Evolutionary conservation across 352 stramenopile species (phyloP), one percentile per base, ranked within the genome.

Genomic region (Globisporangium parvum): DNA sequence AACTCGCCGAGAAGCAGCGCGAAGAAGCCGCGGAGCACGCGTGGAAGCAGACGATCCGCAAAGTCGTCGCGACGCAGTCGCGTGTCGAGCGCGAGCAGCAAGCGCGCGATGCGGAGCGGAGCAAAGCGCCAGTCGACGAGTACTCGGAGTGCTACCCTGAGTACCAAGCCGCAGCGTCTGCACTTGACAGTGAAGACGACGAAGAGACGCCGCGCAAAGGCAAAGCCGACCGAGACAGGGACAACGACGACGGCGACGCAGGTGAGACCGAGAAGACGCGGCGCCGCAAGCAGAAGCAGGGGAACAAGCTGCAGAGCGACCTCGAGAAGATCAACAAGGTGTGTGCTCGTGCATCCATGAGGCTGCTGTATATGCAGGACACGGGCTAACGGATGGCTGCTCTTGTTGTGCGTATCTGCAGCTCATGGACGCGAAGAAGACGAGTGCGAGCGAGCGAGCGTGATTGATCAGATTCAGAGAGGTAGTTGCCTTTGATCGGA

Each of bases 241-340:
- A 45, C 40, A 65, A 63, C 51, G 35, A 51, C 63, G 46, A 72
- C 21, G 17, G 63, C 50, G 51, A 75, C 53, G 26, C 28, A 17
- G 42, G 63, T 26, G 52, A 56, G 17, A 59, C 57, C 11, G 67
- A 82, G 20, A 77, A 70, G 18, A 49, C 35, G 6, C 69, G 70
- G 26, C 75, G 77, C 17, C 84, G 84, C 55, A 76, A 86, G 55
- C 72, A 88, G 53, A 87, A 86, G 51, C 71, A 82, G 33, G 71
- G 63, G 59, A 87, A 77, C 65, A 88, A 84, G 55, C 61, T 90
- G 12, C 62, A 76, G 39, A 87, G 72, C 53, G 80, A 88, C 26
- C 68, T 90, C 14, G 71, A 83, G 51, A 88, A 88, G 70, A 85
- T 90, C 57, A 85, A 74, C 57, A 78, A 88, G 75, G 75, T 89